phyloP scores from a whole-genome alignment of 2,329 filamentous ascomycete species.

The Amesomyces nigricolor region DNA sequence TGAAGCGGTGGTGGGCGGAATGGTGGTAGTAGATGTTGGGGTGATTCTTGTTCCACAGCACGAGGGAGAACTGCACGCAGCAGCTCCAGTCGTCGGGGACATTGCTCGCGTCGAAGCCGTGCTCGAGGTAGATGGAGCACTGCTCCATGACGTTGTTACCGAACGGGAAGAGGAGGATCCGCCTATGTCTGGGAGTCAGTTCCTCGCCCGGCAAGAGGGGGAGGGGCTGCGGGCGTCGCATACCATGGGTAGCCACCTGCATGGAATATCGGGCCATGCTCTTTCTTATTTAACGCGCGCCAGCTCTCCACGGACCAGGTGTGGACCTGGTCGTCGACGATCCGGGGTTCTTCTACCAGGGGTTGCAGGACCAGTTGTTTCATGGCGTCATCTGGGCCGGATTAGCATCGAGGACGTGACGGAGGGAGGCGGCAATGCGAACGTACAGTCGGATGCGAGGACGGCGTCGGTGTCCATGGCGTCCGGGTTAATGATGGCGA shows the following conservation, averaged over 20 bases:
- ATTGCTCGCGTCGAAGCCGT: constrained; percentile 71
- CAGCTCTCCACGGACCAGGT: constrained; percentile 89
- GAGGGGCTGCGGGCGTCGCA: constrained; percentile 28
- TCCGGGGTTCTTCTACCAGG: constrained; percentile 69
- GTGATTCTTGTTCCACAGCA: constrained; percentile 90
- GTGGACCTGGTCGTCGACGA: constrained; percentile 65
- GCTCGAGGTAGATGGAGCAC: constrained; percentile 92
- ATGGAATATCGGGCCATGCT: constrained; percentile 82
- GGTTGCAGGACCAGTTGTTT: constrained; percentile 71
- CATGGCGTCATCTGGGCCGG: constrained; percentile 70
- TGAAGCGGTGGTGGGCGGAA: constrained; percentile 90
- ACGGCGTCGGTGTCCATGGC: constrained; percentile 33
- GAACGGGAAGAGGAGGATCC: constrained; percentile 89
- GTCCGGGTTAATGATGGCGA: constrained; percentile 52
- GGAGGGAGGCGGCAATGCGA: constrained; percentile 4
- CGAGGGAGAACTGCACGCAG: constrained; percentile 90
- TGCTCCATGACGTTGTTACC: constrained; percentile 85
- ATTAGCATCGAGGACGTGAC: constrained; percentile 15
- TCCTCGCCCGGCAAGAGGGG: neutral
- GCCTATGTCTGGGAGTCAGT: constrained; percentile 46
- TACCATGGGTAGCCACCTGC: constrained; percentile 85
- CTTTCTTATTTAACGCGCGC: constrained; percentile 68
- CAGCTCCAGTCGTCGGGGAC: constrained; percentile 92
- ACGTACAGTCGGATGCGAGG: constrained; percentile 47
- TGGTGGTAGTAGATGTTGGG: constrained; percentile 79